Conservation (phyloP, 495 filamentous ascomycete species). For the Letharia lupina region DNA sequence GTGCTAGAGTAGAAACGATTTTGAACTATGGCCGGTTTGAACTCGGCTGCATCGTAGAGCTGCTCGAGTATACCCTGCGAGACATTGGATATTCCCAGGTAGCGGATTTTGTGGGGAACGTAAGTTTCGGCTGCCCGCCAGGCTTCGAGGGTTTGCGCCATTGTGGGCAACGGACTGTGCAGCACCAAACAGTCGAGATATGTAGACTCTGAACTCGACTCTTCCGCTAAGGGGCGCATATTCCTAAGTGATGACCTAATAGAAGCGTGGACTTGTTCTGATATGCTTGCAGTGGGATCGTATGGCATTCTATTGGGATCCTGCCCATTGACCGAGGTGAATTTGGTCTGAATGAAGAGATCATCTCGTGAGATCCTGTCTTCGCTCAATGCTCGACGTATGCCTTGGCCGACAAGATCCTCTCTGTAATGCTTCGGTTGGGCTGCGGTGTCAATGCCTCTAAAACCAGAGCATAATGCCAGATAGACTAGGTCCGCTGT, state of each 20-base stretch:
- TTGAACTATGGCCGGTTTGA: conserved; percentile 59
- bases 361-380: conserved; percentile 51
- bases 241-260: conserved; percentile 62
- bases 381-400: conserved; percentile 49
- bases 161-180: conserved; percentile 56
- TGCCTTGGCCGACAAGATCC: conserved; percentile 56
- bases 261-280: conserved; percentile 56
- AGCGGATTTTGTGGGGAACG: conserved; percentile 53
- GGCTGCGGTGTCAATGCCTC: conserved; percentile 68
- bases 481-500: conserved; percentile 59
- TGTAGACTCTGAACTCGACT: conserved; percentile 32
- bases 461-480: conserved; percentile 64
- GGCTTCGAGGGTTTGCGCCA: conserved; percentile 52
- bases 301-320: conserved; percentile 50
- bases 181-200: conserved; percentile 70
- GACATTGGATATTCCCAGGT: conserved; percentile 68
- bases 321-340: conserved; percentile 54
- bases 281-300: conserved; percentile 40
- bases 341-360: conserved; percentile 74
- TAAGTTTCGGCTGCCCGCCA: conserved; percentile 57
- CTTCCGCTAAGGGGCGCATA: conserved; percentile 36
- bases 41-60: conserved; percentile 37
- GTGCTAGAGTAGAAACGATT: conserved; percentile 61
- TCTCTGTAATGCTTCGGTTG: conserved; percentile 76
- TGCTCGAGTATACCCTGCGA: conserved; percentile 43